phyloP scores from a whole-genome alignment of 352 stramenopile species.

The Bremia lactucae region DNA sequence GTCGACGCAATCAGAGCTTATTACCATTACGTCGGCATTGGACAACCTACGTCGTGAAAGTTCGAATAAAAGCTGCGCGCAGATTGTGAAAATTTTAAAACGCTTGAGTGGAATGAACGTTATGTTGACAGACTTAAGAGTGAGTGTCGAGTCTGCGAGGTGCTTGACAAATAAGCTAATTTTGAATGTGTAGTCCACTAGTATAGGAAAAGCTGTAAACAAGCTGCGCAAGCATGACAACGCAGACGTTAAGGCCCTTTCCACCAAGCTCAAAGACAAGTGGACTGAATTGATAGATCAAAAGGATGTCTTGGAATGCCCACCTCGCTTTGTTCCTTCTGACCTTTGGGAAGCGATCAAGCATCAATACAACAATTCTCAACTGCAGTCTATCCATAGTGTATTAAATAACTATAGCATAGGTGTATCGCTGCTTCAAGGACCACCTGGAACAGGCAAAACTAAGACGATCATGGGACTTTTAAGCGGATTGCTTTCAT shows the following conservation, averaged over 20 bases:
- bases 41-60: slow-evolving; percentile 36
- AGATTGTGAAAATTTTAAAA: slow-evolving; percentile 56
- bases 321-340: slow-evolving; percentile 47
- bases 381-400: slow-evolving; percentile 81
- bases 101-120: slow-evolving; percentile 61
- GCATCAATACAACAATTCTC: slow-evolving; percentile 74
- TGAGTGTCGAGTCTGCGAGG: slow-evolving; percentile 13
- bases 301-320: slow-evolving; percentile 40
- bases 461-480: slow-evolving; percentile 88
- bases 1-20: slow-evolving; percentile 62
- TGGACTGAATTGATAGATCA: slow-evolving; percentile 71
- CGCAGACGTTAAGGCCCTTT: slow-evolving; percentile 29
- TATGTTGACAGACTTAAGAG: slow-evolving; percentile 66
- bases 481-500: slow-evolving; percentile 59
- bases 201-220: slow-evolving; percentile 78
- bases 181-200: slow-evolving; percentile 41
- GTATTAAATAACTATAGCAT: slow-evolving; percentile 82
- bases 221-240: slow-evolving; percentile 75
- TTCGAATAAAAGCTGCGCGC: slow-evolving; percentile 17
- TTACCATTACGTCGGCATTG: slow-evolving; percentile 51
- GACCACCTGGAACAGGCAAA: slow-evolving; percentile 92
- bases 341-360: slow-evolving; percentile 70
- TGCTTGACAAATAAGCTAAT: slow-evolving; percentile 3
- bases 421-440: slow-evolving; percentile 87
- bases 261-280: slow-evolving; percentile 56